Percentiles rank a stretch among this genome's conserved stretches.
These are phyloP conservation scores for Globisporangium carolinianum DNA, from an alignment of 352 stramenopile genomes.

Conservation along the genomic window DNA sequence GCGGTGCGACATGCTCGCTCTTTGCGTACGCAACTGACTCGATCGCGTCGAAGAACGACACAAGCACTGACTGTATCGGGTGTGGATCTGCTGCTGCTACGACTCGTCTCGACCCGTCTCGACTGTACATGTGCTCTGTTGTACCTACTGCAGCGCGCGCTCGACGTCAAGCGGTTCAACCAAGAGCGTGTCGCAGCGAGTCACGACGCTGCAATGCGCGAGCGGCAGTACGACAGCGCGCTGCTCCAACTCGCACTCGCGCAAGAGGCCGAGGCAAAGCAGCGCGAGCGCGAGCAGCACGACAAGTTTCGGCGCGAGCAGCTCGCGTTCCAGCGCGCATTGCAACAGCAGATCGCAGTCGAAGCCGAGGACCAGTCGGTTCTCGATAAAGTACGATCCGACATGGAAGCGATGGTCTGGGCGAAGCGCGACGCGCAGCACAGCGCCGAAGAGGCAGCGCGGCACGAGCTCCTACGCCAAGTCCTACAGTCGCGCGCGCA, in stretches of 20 bases:
- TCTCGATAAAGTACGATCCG: slow-evolving; percentile 62
- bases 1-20: slow-evolving; percentile 13
- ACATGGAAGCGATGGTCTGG: slow-evolving; percentile 81
- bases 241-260: slow-evolving; percentile 52
- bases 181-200: slow-evolving; percentile 51
- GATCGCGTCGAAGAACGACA: background rate
- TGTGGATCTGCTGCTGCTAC: background rate
- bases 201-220: slow-evolving; percentile 31
- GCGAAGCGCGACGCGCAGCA: slow-evolving; percentile 68
- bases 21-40: background rate
- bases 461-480: slow-evolving; percentile 62
- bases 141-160: slow-evolving; percentile 23
- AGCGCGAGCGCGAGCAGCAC: slow-evolving; percentile 50
- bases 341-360: slow-evolving; percentile 67
- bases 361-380: slow-evolving; percentile 62
- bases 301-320: slow-evolving; percentile 65
- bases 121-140: too few species aligned
- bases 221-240: slow-evolving; percentile 56
- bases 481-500: slow-evolving; percentile 51
- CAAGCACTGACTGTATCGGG: background rate
- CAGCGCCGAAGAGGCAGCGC: slow-evolving; percentile 56
- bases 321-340: slow-evolving; percentile 67
- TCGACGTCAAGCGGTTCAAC: slow-evolving; percentile 74
- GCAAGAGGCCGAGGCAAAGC: slow-evolving; percentile 54
- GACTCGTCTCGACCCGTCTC: too few species aligned